Percentiles rank a stretch among this genome's conserved stretches.
Conservation (phyloP, 1,284 basidiomycete species). For the Porodaedalea pini region DNA sequence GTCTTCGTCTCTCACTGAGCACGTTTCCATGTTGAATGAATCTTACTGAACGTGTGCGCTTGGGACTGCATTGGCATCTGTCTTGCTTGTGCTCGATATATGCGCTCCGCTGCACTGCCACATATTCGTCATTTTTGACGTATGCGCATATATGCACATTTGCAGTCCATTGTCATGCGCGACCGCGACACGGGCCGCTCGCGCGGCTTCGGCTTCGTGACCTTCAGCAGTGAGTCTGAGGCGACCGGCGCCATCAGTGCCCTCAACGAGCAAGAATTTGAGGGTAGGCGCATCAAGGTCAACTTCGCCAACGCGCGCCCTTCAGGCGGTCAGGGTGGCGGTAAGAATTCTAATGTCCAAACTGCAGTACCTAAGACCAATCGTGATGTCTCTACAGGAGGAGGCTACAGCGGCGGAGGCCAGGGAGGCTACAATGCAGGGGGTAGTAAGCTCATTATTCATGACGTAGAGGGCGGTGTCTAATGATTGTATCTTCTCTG, state of each 20-base stretch:
- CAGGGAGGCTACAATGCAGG: constrained; percentile 25
- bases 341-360: constrained; percentile 20
- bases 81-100: background rate
- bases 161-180: constrained; percentile 92
- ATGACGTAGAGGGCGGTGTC: background rate
- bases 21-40: background rate
- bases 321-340: constrained; percentile 48
- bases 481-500: background rate
- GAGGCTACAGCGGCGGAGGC: constrained; percentile 19
- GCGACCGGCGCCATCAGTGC: constrained; percentile 76
- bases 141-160: background rate
- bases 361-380: background rate
- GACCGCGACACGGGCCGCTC: constrained; percentile 96
- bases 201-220: constrained; percentile 96
- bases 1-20: constrained; percentile 26
- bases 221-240: constrained; percentile 59
- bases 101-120: constrained; percentile 8
- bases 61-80: background rate
- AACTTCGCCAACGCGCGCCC: constrained; percentile 90
- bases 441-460: constrained; percentile 4
- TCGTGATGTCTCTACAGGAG: background rate
- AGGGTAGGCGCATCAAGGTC: constrained; percentile 90
- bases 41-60: background rate
- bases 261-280: constrained; percentile 91
- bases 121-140: background rate